Evolutionary conservation across 2,329 filamentous ascomycete genomes (phyloP).

Genomic region (Cladosporium sphaerospermum): DNA sequence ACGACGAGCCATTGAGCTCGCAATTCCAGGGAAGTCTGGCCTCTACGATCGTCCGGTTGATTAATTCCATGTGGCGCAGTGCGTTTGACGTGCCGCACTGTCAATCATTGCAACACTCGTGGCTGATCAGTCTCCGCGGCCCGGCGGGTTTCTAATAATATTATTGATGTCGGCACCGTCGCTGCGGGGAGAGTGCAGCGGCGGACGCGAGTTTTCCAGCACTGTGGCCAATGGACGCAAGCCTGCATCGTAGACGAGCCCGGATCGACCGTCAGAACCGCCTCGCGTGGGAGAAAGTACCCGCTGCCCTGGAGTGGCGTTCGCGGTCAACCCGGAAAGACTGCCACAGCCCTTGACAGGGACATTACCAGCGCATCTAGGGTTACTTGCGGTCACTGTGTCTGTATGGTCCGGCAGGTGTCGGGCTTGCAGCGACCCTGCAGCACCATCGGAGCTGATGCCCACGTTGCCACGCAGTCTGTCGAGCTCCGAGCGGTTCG

Average conservation of each 20-base stretch:
- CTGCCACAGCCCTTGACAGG: neutral
- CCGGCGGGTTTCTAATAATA: neutral
- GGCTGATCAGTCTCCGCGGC: neutral
- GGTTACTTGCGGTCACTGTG: conserved; percentile 19
- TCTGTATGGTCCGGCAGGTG: conserved; percentile 20
- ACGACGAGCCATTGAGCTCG: neutral
- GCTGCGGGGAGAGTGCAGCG: neutral
- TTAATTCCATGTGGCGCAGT: conserved; percentile 6
- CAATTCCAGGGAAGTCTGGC: neutral
- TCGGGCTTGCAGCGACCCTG: conserved; percentile 10
- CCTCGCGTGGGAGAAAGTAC: neutral
- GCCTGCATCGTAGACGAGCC: neutral
- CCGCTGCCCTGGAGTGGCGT: conserved; percentile 2
- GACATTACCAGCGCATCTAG: conserved; percentile 13
- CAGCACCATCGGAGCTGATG: conserved; percentile 5
- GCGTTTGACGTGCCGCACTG: neutral
- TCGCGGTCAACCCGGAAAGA: conserved; percentile 10
- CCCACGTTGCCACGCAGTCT: neutral
- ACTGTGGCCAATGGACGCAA: neutral
- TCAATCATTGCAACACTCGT: neutral
- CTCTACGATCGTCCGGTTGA: too few relatives aligned
- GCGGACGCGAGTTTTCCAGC: neutral
- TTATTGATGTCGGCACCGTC: neutral
- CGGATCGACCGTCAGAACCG: neutral
- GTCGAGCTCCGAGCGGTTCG: neutral